Evolutionary conservation across 1,139 yeast species (phyloP), one percentile per base, ranked within the genome.

Genomic region (Oligophagozyma castellii): DNA sequence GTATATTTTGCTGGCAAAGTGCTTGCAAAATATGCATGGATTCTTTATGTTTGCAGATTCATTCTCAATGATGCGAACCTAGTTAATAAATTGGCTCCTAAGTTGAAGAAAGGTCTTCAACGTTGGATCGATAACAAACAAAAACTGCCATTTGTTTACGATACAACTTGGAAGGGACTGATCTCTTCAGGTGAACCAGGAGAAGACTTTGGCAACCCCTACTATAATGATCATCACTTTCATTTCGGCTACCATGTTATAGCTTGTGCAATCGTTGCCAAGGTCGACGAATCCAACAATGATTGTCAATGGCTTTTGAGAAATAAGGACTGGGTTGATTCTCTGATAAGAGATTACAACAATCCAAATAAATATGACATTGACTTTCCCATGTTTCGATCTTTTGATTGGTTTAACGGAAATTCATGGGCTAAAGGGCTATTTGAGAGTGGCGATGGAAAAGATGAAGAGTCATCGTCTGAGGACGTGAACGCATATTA

Each of bases 361-460:
- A 75, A 75, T 40, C 83, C 86, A 5, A 58, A 65, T 16, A 55
- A 56, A 14, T 50, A 65, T 5, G 74, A 78, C 46, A 30, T 51
- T 1, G 67, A 62, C 45, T 78, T 76, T 64, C 89, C 89, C n/a
- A 76, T 69, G 4, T 75, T 69, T 21, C 65, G 92, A 53, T 66
- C 76, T 37, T 78, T 77, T 54, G 89, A 77, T 48, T 78, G 84
- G 78, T 78, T 58, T 51, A 64, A 66, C 33, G 92, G 92, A 2
- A 89, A 78, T 48, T 73, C 84, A 5, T 78, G 81, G 78, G 92
- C 92, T 1, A 73, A 72, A 39, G 92, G 92, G 4, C 56, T 78
- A 19, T 76, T 71, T 49, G 69, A 69, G 10, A 68, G 76, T 42
- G 81, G 80, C 19, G 89, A 78, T 49, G 89, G 89, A 29, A 74